Conservation (phyloP, 345 rosid genomes). For the Excoecaria agallocha region DNA sequence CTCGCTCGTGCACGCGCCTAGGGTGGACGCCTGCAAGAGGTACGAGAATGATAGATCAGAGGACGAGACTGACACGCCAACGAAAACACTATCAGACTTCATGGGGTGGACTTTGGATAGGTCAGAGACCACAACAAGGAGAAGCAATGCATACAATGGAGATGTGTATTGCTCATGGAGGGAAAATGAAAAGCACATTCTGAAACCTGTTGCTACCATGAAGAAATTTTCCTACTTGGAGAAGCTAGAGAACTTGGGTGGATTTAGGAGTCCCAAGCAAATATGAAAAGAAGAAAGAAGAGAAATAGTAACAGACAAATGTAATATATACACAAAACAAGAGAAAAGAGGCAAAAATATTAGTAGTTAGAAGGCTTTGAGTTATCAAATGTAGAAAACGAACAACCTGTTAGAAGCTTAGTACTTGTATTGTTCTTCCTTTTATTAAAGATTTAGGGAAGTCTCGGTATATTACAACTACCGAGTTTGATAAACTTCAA, state of each 20-base stretch:
- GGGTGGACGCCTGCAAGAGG: constrained; percentile 14
- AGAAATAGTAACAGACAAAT: background rate
- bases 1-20: constrained; percentile 32
- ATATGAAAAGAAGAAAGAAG: background rate
- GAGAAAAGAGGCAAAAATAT: background rate
- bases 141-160: constrained; percentile 25
- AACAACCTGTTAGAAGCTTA: constrained; percentile 15
- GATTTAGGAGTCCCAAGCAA: constrained; percentile 48
- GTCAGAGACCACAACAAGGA: constrained; percentile 29
- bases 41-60: constrained; percentile 24
- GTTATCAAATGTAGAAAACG: constrained; percentile 28
- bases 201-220: constrained; percentile 34
- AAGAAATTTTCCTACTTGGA: constrained; percentile 65
- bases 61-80: constrained; percentile 37
- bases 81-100: constrained; percentile 65
- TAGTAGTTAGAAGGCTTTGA: constrained; percentile 17
- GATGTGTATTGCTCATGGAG: constrained; percentile 27
- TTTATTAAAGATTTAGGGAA: constrained; percentile 19
- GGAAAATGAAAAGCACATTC: constrained; percentile 35
- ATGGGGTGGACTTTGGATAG: constrained; percentile 66
- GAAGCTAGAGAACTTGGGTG: constrained; percentile 66
- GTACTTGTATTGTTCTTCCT: constrained; percentile 14
- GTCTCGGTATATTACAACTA: constrained; percentile 12
- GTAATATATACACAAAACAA: background rate
- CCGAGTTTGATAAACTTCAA: constrained; percentile 8